Base-by-base conservation (phyloP, 371 early-diverging fungal species). In the Circinella umbellata region DNA sequence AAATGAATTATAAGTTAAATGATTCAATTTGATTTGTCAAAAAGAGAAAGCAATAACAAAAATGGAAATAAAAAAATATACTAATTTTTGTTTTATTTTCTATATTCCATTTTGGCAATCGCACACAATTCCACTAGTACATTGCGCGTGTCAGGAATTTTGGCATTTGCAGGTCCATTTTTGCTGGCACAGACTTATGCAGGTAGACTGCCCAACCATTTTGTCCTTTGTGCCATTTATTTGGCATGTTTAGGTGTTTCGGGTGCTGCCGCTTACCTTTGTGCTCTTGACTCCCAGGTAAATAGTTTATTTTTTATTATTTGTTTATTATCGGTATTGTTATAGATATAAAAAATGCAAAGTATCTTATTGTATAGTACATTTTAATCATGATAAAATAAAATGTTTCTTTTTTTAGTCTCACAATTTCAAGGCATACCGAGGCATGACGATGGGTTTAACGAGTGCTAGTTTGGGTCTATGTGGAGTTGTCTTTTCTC, bases 221-320 rank as follows among this genome's bases (percentile, higher is more conserved):
- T 79, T 67, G 67, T 70, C 37, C 64, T 79, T 3, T 77, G 79
- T 54, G 76, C 78, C 10, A 4, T 83, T 13, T 83, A 83, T 68
- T 68, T 80, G 1, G 71, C 70, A 10, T 64, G 60, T 14, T 64
- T 76, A 0, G 83, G 83, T 20, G 55, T 80, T 27, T 75, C 76
- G 13, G 81, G 83, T n/a, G 77, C 83, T 15, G 74, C 80, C 27
- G 79, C 75, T 14, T 83, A 79, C 63, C 70, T 83, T 17, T 80
- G 81, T 66, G 81, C 81, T 34, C 69, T 83, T 18, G 81, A 83
- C 66, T 80, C 79, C 62, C 83, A 83, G 73, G 83, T 79, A 70
- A 70, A 66, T 37, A 35, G 11, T 68, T 36, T 34, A 64, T 4
- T 34, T 34, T 46, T 34, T 46, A 34, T 2, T 9, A 47, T 47